A percentile compares a stretch with the other conserved stretches of the same genome.
Evolutionary conservation across 1,284 basidiomycete genomes (phyloP).

Genomic region (Polyporus tsugae): DNA sequence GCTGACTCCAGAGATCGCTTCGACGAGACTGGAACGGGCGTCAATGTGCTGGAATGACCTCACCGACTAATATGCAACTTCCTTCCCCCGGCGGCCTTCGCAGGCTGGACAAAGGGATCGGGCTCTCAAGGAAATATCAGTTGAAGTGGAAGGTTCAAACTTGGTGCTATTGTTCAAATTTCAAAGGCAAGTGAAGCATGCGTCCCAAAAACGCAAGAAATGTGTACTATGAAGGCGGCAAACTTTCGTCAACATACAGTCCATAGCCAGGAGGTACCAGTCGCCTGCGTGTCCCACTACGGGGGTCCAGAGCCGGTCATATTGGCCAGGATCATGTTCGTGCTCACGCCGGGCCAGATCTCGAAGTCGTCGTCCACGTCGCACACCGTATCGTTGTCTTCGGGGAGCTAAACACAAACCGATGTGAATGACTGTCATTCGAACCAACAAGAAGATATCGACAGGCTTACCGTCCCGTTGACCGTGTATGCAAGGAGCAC

Average conservation of each 20-base stretch:
- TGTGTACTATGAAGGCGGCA: not conserved
- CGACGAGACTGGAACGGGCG: slow-evolving; percentile 44
- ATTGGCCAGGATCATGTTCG: slow-evolving; percentile 4
- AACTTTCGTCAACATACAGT: not conserved
- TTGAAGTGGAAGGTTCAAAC: no score
- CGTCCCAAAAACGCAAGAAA: no score
- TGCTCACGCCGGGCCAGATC: slow-evolving; percentile 18
- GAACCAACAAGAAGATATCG: not conserved
- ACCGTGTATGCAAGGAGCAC: slow-evolving; percentile 1
- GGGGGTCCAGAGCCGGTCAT: not conserved
- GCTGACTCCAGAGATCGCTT: slow-evolving; percentile 61
- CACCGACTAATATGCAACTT: not conserved
- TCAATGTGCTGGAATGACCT: not conserved
- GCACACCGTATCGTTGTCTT: slow-evolving; percentile 12
- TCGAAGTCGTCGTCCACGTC: slow-evolving; percentile 17
- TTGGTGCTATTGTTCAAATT: no score
- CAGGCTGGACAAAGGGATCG: no score
- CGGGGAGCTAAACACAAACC: slow-evolving; percentile 7
- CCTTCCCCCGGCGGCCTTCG: no score
- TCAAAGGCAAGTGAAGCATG: no score
- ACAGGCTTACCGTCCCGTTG: slow-evolving; percentile 16
- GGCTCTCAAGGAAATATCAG: no score
- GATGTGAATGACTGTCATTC: not conserved
- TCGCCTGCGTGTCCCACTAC: not conserved
- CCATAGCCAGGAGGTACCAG: not conserved